phyloP scores from a whole-genome alignment of 345 rosid genomes.

The Abelmoschus esculentus region DNA sequence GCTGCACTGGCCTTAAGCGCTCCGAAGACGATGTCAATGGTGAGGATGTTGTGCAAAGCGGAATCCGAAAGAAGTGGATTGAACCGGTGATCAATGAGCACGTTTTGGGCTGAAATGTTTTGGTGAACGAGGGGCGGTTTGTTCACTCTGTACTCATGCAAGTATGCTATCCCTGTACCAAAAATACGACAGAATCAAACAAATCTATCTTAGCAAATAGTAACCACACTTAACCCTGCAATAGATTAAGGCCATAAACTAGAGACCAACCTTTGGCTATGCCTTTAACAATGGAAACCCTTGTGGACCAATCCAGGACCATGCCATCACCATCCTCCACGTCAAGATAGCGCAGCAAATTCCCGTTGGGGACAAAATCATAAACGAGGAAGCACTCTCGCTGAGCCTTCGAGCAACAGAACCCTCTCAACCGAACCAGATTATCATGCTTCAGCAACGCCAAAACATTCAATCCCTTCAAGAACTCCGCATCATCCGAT shows the following conservation, averaged over 20 bases:
- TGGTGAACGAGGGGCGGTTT: constrained; percentile 62
- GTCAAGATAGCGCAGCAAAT: constrained; percentile 57
- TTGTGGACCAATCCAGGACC: constrained; percentile 79
- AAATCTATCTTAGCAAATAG: background rate
- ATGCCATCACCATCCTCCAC: constrained; percentile 40
- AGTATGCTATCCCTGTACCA: constrained; percentile 55
- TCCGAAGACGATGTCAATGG: constrained; percentile 40
- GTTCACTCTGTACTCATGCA: constrained; percentile 52
- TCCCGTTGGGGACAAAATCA: constrained; percentile 73
- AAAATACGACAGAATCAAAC: background rate
- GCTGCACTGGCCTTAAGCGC: constrained; percentile 65
- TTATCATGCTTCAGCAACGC: constrained; percentile 70
- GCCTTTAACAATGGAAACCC: constrained; percentile 79
- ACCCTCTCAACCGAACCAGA: constrained; percentile 67
- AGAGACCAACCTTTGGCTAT: constrained; percentile 63
- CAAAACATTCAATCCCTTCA: constrained; percentile 75
- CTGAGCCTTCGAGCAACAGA: constrained; percentile 89
- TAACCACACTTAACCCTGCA: background rate
- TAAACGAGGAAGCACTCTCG: constrained; percentile 89
- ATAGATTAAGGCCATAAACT: constrained; percentile 1
- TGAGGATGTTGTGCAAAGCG: constrained; percentile 69
- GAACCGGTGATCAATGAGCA: constrained; percentile 56
- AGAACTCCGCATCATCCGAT: constrained; percentile 75
- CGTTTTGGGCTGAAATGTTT: constrained; percentile 77
- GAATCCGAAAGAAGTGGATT: constrained; percentile 63